Evolutionary conservation across 139 green algal species (phyloP).

Genomic region (Tetradesmus obliquus): DNA sequence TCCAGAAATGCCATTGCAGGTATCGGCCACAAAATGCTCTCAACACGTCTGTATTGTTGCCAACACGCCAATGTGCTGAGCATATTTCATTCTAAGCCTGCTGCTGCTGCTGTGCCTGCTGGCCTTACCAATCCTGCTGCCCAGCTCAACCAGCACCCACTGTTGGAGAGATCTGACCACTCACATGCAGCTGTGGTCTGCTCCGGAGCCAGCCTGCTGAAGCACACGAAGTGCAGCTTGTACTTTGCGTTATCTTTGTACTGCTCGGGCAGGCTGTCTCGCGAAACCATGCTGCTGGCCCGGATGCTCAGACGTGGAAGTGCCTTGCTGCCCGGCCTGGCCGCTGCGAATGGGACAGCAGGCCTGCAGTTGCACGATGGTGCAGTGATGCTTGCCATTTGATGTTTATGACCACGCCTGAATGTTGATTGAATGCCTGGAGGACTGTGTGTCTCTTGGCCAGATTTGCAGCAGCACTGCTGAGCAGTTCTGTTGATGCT

Average conservation of each 20-base stretch:
- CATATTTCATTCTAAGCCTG: too few species aligned
- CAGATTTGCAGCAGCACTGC: too few species aligned
- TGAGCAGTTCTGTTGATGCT: too few species aligned
- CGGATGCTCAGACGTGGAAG: neutral
- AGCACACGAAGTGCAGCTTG: slow-evolving; percentile 31
- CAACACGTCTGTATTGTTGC: too few species aligned
- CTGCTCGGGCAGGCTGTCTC: slow-evolving; percentile 1
- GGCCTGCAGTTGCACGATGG: neutral
- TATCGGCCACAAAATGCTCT: too few species aligned
- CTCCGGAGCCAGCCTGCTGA: slow-evolving; percentile 18
- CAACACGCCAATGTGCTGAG: too few species aligned
- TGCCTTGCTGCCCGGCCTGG: neutral
- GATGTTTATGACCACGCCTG: too few species aligned
- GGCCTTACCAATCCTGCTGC: neutral
- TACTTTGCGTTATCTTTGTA: neutral
- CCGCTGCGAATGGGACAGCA: neutral
- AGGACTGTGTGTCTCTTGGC: too few species aligned
- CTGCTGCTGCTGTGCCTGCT: neutral
- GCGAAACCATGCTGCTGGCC: slow-evolving; percentile 14
- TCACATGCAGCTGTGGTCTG: slow-evolving; percentile 20
- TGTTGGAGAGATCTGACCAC: neutral
- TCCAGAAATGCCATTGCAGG: too few species aligned
- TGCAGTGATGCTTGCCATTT: neutral
- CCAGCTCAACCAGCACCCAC: neutral
- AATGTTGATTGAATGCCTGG: too few species aligned